These are phyloP conservation scores for Moelleriella libera DNA, from an alignment of 2,329 filamentous ascomycete genomes.

Conservation along the genomic window DNA sequence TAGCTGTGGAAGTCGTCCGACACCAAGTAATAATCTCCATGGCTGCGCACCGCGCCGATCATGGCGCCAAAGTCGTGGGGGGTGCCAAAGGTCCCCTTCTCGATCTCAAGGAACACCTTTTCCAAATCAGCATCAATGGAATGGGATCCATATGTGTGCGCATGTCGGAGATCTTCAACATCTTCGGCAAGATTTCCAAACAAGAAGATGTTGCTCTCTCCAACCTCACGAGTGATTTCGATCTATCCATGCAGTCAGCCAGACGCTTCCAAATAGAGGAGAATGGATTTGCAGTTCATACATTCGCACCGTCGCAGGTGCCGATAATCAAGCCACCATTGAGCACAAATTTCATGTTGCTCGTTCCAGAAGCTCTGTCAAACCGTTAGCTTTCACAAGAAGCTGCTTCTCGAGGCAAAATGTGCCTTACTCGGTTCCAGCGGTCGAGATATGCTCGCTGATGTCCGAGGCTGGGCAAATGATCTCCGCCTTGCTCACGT, in stretches of 20 bases:
- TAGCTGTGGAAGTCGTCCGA: slow-evolving; percentile 97
- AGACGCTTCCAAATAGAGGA: not conserved
- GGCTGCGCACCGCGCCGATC: slow-evolving; percentile 72
- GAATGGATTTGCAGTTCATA: slow-evolving; percentile 30
- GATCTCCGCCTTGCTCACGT: slow-evolving; percentile 97
- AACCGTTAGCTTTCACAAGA: slow-evolving; percentile 5
- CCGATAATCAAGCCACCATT: slow-evolving; percentile 96
- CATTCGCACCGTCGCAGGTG: slow-evolving; percentile 94
- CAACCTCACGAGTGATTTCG: slow-evolving; percentile 93
- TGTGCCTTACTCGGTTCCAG: slow-evolving; percentile 63
- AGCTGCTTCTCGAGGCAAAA: too few relatives aligned
- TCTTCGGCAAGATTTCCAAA: slow-evolving; percentile 94
- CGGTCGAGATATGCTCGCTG: slow-evolving; percentile 96
- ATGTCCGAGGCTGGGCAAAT: slow-evolving; percentile 90
- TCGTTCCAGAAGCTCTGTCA: slow-evolving; percentile 58
- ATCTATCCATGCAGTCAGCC: slow-evolving; percentile 34
- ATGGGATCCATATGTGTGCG: slow-evolving; percentile 73
- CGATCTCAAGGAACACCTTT: slow-evolving; percentile 74
- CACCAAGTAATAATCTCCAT: slow-evolving; percentile 95
- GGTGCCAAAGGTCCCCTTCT: slow-evolving; percentile 68
- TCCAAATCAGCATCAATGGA: slow-evolving; percentile 61
- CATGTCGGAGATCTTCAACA: slow-evolving; percentile 87
- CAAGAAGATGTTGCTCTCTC: slow-evolving; percentile 95
- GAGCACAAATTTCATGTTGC: slow-evolving; percentile 99
- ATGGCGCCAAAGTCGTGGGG: slow-evolving; percentile 67